Evolutionary conservation across 2,329 filamentous ascomycete genomes (phyloP).

Genomic region (Penicillium sumatraense): DNA sequence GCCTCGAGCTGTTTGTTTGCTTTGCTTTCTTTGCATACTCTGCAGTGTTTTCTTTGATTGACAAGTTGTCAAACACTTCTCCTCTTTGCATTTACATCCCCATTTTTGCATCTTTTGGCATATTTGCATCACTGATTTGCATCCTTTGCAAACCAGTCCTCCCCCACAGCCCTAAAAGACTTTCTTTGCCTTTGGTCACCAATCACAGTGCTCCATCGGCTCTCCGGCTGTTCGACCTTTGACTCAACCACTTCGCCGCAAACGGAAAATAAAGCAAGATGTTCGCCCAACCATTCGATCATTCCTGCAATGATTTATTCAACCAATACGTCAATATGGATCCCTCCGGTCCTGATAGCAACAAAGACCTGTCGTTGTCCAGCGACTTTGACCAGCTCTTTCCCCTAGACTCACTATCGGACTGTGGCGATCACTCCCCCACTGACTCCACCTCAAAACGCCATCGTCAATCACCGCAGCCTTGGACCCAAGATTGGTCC

Average conservation of each 20-base stretch:
- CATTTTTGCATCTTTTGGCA: constrained; percentile 25
- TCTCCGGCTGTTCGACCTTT: constrained; percentile 22
- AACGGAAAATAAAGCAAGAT: constrained; percentile 56
- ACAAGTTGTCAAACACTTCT: constrained; percentile 40
- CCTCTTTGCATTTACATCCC: constrained; percentile 24
- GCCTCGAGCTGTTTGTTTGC: constrained; percentile 46
- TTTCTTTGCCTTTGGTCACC: constrained; percentile 24
- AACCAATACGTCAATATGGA: constrained; percentile 67
- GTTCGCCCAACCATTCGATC: constrained; percentile 53
- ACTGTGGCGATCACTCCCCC: constrained; percentile 56
- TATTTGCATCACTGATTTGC: constrained; percentile 18
- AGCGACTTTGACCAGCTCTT: constrained; percentile 58
- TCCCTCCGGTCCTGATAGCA: constrained; percentile 53
- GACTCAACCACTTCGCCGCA: constrained; percentile 33
- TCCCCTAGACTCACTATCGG: constrained; percentile 54
- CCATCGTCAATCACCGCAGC: constrained; percentile 49
- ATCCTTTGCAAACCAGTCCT: constrained; percentile 19
- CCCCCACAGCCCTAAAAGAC: constrained; percentile 25
- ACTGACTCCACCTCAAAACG: constrained; percentile 52
- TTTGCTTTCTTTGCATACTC: constrained; percentile 48
- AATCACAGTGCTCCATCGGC: constrained; percentile 35
- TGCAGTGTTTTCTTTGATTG: constrained; percentile 46
- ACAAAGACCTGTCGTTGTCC: constrained; percentile 54
- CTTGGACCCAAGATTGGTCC: constrained; percentile 60
- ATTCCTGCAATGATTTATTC: constrained; percentile 66